Base-by-base conservation (phyloP, 352 stramenopile genomes). In the Globisporangium paroecandrum region DNA sequence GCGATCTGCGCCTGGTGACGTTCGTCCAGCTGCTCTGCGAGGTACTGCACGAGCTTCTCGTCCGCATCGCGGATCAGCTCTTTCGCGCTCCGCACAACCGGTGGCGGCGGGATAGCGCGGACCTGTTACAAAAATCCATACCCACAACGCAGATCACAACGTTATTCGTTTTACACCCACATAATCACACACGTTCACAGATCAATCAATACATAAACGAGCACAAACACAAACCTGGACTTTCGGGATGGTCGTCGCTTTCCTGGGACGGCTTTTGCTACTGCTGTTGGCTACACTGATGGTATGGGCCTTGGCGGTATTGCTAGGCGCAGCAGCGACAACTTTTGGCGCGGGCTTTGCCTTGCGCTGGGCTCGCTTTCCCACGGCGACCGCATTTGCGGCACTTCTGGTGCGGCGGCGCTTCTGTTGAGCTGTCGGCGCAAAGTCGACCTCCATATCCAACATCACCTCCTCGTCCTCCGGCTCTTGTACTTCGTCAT, bases 11-110 rank as follows among this genome's bases (percentile, higher is more conserved):
- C 58, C 61, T 94, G 86, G 13, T 82, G 73, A 13, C 69, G 56
- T 22, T 69, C 73, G 13, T 77, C 76, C 60, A 94, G 67, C 49
- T 91, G 77, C 24, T 83, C 69, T 1, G 69, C 57, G 32, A 94
- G 69, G 65, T 90, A 91, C 64, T 81, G 71, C 29, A 86, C 75
- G 47, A 89, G 83, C 24, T 78, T 71, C 58, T 69, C 68, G 25
- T 85, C 73, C 4, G 79, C 82, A 9, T 72, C 69, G 2, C 70
- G 64, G 38, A 92, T 57, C 29, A 90, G 65, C 41, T 88, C 72
- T 20, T 80, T 84, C 58, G 74, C 73, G 62, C 79, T 78, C 46
- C 71, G 73, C 24, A 32, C 56, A 24, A 56, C 51, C 0, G 41
- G 43, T 62, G 47, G 64, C 34, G 32, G 25, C 36, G 51, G 5